A percentile compares a stretch with the other conserved stretches of the same genome.
These are phyloP conservation scores for Coelastrella sp. DNA, from an alignment of 139 green algal species.

Conservation along the genomic window DNA sequence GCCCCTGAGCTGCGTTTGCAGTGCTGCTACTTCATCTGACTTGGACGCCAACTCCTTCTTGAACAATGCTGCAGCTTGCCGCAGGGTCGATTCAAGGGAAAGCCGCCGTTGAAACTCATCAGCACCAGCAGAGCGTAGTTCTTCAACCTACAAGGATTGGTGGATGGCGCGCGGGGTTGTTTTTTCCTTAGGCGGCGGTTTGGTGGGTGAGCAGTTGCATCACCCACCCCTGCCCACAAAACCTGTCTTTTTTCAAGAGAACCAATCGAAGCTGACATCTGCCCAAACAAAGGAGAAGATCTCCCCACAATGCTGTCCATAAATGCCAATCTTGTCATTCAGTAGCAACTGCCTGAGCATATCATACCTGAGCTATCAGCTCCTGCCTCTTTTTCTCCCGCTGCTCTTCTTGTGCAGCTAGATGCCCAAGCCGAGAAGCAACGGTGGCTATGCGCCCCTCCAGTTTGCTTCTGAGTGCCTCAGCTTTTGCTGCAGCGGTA, in stretches of 20 bases:
- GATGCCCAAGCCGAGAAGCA: constrained; percentile 15
- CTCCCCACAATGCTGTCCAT: not conserved
- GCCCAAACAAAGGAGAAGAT: too few species aligned
- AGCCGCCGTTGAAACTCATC: constrained; percentile 56
- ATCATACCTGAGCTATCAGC: constrained; percentile 55
- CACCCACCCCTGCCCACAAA: too few species aligned
- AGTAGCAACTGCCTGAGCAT: not conserved
- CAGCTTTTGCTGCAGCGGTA: constrained; percentile 23
- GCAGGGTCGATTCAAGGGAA: constrained; percentile 66
- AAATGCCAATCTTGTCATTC: not conserved
- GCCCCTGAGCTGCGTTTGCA: constrained; percentile 22
- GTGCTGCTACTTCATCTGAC: constrained; percentile 58
- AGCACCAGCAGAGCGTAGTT: constrained; percentile 54
- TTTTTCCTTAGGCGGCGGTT: too few species aligned
- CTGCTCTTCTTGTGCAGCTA: constrained; percentile 44
- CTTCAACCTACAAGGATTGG: constrained; percentile 52
- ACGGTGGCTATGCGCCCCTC: constrained; percentile 39
- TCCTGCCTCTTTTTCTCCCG: constrained; percentile 46
- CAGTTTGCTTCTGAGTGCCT: constrained; percentile 44
- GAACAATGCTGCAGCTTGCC: constrained; percentile 69
- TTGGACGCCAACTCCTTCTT: constrained; percentile 74
- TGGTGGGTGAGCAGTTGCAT: too few species aligned
- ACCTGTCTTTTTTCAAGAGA: too few species aligned
- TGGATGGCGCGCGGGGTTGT: too few species aligned
- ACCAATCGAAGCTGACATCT: too few species aligned